Evolutionary conservation across 441 rosid genomes (phyloP).

Genomic region (Eruca vesicaria): DNA sequence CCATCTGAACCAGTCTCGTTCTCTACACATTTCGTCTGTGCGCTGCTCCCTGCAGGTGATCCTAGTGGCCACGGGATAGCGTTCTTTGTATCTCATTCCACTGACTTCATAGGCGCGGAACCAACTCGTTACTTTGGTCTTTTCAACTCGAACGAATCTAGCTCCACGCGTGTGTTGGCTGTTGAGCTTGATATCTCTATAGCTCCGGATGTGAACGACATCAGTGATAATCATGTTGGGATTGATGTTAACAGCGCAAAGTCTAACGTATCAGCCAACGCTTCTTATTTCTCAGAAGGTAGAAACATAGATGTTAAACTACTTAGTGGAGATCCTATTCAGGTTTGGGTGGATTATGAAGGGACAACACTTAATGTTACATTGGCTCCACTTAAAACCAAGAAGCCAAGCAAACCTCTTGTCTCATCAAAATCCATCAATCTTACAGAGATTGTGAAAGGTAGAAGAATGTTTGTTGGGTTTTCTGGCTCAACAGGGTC

Average conservation of each 20-base stretch:
- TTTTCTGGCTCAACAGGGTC: conserved; percentile 33
- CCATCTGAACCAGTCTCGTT: conserved; percentile 39
- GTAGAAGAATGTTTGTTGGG: conserved; percentile 33
- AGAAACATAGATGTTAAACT: conserved; percentile 32
- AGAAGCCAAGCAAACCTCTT: conserved; percentile 34
- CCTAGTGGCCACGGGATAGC: conserved; percentile 56
- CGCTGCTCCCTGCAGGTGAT: conserved; percentile 25
- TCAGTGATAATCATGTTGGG: conserved; percentile 42
- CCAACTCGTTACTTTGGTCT: conserved; percentile 47
- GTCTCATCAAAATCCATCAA: conserved; percentile 25
- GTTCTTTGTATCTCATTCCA: conserved; percentile 47
- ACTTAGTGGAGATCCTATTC: conserved; percentile 35
- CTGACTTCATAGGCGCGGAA: conserved; percentile 31
- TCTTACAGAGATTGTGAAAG: conserved; percentile 18
- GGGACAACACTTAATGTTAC: conserved; percentile 47
- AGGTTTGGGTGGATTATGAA: conserved; percentile 55
- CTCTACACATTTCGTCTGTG: conserved; percentile 57
- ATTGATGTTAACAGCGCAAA: conserved; percentile 35
- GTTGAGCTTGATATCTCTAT: conserved; percentile 40
- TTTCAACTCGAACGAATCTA: conserved; percentile 42
- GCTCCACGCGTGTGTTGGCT: conserved; percentile 37
- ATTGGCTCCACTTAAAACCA: conserved; percentile 1
- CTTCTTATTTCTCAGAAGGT: conserved; percentile 36
- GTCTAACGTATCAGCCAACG: conserved; percentile 9
- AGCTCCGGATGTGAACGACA: conserved; percentile 27